Percentiles rank a stretch among this genome's conserved stretches.
These are phyloP conservation scores for Neurospora sp. DNA, from an alignment of 495 filamentous ascomycete species.

Conservation along the genomic window DNA sequence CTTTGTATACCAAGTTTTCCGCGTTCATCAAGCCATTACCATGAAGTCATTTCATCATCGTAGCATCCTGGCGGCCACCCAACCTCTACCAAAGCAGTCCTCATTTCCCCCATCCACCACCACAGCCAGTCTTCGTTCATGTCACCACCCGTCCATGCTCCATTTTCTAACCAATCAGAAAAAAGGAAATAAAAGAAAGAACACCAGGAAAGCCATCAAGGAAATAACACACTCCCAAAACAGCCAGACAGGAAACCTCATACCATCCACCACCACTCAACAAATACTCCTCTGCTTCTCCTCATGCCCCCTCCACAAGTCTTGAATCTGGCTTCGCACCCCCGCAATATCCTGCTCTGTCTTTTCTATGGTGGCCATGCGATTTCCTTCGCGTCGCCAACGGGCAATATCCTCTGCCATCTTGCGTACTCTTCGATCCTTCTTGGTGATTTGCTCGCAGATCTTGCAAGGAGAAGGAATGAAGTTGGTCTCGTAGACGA, in stretches of 20 bases:
- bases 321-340: constrained; percentile 54
- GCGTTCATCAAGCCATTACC: neutral
- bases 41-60: neutral
- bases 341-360: constrained; percentile 54
- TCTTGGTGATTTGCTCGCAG: constrained; percentile 89
- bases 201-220: neutral
- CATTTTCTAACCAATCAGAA: neutral
- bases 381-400: constrained; percentile 66
- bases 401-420: constrained; percentile 70
- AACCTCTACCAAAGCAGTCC: neutral
- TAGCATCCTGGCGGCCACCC: neutral
- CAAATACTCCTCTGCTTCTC: constrained; percentile 20
- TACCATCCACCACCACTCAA: neutral
- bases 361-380: constrained; percentile 73
- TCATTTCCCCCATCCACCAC: neutral
- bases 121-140: neutral
- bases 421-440: constrained; percentile 61
- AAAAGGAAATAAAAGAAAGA: neutral
- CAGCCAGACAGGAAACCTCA: neutral
- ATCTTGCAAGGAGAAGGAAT: constrained; percentile 58
- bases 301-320: constrained; percentile 39
- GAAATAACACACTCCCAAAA: neutral
- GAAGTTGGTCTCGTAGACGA: constrained; percentile 62
- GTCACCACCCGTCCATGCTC: neutral
- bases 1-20: neutral